Evolutionary conservation across 192 early-diverging fungal species (phyloP).

Genomic region (Coemansia sp.): DNA sequence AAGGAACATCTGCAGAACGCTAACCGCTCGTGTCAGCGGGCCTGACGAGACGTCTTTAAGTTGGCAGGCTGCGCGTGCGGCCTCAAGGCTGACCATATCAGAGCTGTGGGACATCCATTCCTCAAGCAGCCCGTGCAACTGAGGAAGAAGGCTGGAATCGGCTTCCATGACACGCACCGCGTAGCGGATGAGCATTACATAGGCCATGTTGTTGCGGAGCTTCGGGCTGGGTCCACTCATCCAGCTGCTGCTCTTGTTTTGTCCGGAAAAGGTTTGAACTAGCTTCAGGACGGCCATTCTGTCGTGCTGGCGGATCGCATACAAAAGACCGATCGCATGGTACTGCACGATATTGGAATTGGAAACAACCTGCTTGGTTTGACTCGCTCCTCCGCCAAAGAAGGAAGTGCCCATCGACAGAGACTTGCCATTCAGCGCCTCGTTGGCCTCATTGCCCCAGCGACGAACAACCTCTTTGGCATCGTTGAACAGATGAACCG

Average conservation of each 20-base stretch:
- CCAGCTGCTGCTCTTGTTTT: conserved; percentile 54
- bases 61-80: conserved; percentile 94
- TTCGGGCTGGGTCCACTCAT: conserved; percentile 57
- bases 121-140: conserved; percentile 82
- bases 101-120: conserved; percentile 90
- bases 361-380: conserved; percentile 47
- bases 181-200: conserved; percentile 91
- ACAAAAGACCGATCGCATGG: conserved; percentile 95
- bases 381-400: conserved; percentile 40
- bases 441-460: conserved; percentile 97
- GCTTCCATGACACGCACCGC: conserved; percentile 84
- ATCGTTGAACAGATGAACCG: conserved; percentile 77
- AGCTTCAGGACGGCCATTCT: conserved; percentile 97
- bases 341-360: conserved; percentile 92
- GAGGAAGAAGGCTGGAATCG: conserved; percentile 60
- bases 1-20: conserved; percentile 89
- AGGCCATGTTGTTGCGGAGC: conserved; percentile 82
- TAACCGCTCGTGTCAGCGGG: conserved; percentile 91
- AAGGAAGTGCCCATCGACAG: conserved; percentile 54
- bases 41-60: conserved; percentile 78
- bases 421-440: conserved; percentile 85
- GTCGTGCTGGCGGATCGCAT: conserved; percentile 94
- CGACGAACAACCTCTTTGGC: conserved; percentile 92
- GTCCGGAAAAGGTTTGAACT: conserved; percentile 79
- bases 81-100: conserved; percentile 98